Conservation (phyloP, 2,329 filamentous ascomycete species). For the Macrophomina tecta region DNA sequence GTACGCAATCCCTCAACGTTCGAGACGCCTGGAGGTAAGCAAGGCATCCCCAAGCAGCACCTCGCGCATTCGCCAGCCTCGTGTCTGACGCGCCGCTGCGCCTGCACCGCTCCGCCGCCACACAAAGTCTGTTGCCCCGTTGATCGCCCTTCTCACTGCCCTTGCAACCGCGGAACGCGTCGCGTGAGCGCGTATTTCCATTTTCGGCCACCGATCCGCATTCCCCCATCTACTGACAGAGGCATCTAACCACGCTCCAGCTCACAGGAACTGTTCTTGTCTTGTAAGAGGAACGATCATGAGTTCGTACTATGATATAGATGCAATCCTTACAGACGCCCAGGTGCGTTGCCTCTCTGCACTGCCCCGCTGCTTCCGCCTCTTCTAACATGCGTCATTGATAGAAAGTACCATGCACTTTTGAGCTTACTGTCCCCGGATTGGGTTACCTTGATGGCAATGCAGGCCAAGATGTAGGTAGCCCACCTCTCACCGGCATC, state of each 20-base stretch:
- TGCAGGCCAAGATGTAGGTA: slow-evolving; percentile 62
- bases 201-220: slow-evolving; percentile 17
- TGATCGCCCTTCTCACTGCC: slow-evolving; percentile 5
- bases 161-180: slow-evolving; percentile 19
- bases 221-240: background rate
- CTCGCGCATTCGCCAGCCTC: slow-evolving; percentile 3
- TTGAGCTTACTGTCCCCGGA: slow-evolving; percentile 85
- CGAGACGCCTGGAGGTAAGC: slow-evolving; percentile 23
- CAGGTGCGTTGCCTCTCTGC: slow-evolving; percentile 59
- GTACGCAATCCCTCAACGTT: slow-evolving; percentile 9
- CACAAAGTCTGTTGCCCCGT: background rate
- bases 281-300: slow-evolving; percentile 36
- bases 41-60: background rate
- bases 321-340: slow-evolving; percentile 83
- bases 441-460: slow-evolving; percentile 91
- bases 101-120: background rate
- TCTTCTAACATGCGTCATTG: background rate
- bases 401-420: slow-evolving; percentile 94
- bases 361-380: background rate
- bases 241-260: background rate
- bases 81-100: background rate
- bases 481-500: background rate
- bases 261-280: background rate
- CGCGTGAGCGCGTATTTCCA: slow-evolving; percentile 25
- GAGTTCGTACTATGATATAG: slow-evolving; percentile 80